These are phyloP conservation scores for Stereocaulon alpinum DNA, from an alignment of 495 filamentous ascomycete genomes.

Conservation along the genomic window DNA sequence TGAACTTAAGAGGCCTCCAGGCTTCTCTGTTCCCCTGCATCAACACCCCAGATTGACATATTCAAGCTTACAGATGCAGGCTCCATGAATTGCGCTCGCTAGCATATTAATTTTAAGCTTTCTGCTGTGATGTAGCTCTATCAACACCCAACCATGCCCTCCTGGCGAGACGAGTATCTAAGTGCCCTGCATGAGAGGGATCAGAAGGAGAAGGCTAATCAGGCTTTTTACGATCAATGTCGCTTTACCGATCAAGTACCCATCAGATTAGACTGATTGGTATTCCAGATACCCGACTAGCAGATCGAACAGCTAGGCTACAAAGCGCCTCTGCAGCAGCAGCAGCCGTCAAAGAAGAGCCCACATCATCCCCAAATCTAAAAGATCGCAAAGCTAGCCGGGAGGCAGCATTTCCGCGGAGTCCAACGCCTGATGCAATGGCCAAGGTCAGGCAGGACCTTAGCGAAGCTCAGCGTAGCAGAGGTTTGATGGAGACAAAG, in stretches of 20 bases:
- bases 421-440: constrained; percentile 15
- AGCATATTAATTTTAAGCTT: background rate
- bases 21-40: background rate
- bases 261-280: constrained; percentile 6
- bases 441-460: constrained; percentile 51
- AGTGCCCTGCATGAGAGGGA: constrained; percentile 46
- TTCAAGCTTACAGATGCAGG: background rate
- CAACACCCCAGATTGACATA: background rate
- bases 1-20: background rate
- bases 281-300: constrained; percentile 53
- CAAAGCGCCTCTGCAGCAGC: constrained; percentile 27
- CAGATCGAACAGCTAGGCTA: constrained; percentile 51
- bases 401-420: constrained; percentile 3
- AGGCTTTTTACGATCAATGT: constrained; percentile 49
- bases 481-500: constrained; percentile 51
- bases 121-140: background rate
- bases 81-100: background rate
- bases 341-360: constrained; percentile 24
- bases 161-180: constrained; percentile 50
- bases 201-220: constrained; percentile 45
- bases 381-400: constrained; percentile 12
- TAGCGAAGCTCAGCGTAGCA: constrained; percentile 62
- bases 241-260: background rate
- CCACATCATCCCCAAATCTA: constrained; percentile 17
- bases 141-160: constrained; percentile 30